Evolutionary conservation across 2,329 filamentous ascomycete species (phyloP).

Genomic region (Penicillium sp.): DNA sequence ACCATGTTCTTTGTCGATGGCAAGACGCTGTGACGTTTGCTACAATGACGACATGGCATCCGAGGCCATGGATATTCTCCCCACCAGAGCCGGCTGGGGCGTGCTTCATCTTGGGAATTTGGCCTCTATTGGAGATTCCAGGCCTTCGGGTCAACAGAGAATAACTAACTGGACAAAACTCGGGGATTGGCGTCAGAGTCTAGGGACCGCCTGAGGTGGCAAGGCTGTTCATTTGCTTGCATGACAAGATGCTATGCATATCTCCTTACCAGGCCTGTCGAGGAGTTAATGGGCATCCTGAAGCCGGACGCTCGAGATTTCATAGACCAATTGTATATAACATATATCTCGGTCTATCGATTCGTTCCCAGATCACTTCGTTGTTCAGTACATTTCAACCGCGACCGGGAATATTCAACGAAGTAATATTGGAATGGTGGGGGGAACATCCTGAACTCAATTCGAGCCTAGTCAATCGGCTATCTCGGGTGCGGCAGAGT

Average conservation of each 20-base stretch:
- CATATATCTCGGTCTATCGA: background rate
- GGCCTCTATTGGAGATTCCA: too few species aligned
- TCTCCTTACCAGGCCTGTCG: background rate
- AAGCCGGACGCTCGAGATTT: background rate
- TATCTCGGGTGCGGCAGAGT: background rate
- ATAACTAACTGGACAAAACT: background rate
- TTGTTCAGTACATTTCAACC: background rate
- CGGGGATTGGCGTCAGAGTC: conserved; percentile 5
- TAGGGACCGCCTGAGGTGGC: background rate
- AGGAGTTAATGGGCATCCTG: background rate
- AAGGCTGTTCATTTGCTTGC: background rate
- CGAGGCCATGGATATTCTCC: conserved; percentile 8
- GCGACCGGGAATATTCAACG: background rate
- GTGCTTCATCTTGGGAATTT: background rate
- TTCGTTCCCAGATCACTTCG: too few species aligned
- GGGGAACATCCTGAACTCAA: background rate
- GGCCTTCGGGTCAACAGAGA: background rate
- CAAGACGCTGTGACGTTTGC: conserved; percentile 17
- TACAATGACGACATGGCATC: conserved; percentile 20
- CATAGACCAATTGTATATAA: background rate
- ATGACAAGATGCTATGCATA: background rate
- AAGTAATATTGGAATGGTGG: background rate
- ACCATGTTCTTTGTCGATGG: background rate
- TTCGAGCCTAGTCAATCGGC: background rate
- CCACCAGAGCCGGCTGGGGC: conserved; percentile 1